phyloP scores from a whole-genome alignment of 2,329 filamentous ascomycete genomes.

The Cladosporium colombiae region DNA sequence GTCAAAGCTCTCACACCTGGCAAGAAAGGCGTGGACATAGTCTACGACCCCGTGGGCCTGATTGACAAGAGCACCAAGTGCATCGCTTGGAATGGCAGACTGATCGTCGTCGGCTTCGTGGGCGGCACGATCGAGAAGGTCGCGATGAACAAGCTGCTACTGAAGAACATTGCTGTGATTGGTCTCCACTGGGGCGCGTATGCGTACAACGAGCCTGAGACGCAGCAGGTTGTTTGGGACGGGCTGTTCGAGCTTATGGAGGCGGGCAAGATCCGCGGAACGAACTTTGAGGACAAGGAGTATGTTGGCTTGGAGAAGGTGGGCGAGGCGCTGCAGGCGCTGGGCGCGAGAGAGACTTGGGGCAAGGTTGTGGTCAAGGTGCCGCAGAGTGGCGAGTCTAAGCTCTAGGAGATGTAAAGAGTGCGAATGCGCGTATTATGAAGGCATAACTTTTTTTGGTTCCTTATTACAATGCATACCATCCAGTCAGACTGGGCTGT shows the following conservation, averaged over 20 bases:
- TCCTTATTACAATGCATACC: background rate
- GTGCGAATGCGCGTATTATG: background rate
- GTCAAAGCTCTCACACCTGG: conserved; percentile 78
- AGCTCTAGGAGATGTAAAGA: background rate
- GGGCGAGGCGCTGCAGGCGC: conserved; percentile 70
- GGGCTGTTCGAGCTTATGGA: conserved; percentile 77
- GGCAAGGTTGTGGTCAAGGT: conserved; percentile 93
- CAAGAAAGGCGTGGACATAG: conserved; percentile 78
- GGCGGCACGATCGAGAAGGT: conserved; percentile 86
- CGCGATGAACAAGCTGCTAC: conserved; percentile 83
- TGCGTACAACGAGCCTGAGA: conserved; percentile 68
- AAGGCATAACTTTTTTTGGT: background rate
- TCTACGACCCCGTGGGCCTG: conserved; percentile 91
- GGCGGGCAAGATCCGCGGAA: conserved; percentile 76
- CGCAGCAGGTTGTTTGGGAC: conserved; percentile 73
- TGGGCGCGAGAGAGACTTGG: conserved; percentile 85
- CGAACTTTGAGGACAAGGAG: conserved; percentile 76
- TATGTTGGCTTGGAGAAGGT: conserved; percentile 82
- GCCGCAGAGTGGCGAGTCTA: conserved; percentile 53
- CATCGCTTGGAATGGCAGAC: conserved; percentile 86
- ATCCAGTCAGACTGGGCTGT: background rate
- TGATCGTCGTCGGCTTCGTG: conserved; percentile 88
- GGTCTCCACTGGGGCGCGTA: conserved; percentile 93
- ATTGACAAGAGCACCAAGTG: conserved; percentile 88
- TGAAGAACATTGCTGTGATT: conserved; percentile 91